Evolutionary conservation across 805 yeast genomes (phyloP).

Genomic region (Metschnikowia peoriensis): DNA sequence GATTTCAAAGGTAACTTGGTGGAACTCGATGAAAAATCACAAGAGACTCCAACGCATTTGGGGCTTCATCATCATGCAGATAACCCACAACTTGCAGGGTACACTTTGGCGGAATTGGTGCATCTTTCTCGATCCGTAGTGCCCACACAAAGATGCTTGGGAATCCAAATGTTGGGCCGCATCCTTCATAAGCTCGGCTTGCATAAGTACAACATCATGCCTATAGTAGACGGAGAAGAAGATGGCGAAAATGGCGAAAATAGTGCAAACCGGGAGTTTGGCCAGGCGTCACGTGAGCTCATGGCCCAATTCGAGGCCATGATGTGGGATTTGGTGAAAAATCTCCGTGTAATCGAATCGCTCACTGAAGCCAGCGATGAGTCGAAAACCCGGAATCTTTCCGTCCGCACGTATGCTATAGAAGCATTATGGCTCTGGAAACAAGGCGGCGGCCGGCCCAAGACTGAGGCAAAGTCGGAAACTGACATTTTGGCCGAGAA

Average conservation of each 20-base stretch:
- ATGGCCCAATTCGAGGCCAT: slow-evolving; percentile 46
- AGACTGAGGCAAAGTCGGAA: slow-evolving; percentile 18
- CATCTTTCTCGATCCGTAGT: slow-evolving; percentile 76
- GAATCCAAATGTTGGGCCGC: slow-evolving; percentile 85
- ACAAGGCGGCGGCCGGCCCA: slow-evolving; percentile 44
- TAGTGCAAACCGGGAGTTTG: slow-evolving; percentile 27
- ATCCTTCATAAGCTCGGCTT: slow-evolving; percentile 77
- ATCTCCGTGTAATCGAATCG: slow-evolving; percentile 61
- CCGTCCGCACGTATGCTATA: slow-evolving; percentile 77
- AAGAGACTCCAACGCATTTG: slow-evolving; percentile 47
- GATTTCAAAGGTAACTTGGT: slow-evolving; percentile 84
- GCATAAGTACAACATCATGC: slow-evolving; percentile 53
- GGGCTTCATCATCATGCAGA: slow-evolving; percentile 94
- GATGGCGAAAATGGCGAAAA: slow-evolving; percentile 29
- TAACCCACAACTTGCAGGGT: slow-evolving; percentile 88
- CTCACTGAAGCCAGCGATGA: slow-evolving; percentile 71
- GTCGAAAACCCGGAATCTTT: slow-evolving; percentile 55
- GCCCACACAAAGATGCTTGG: slow-evolving; percentile 82
- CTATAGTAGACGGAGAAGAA: slow-evolving; percentile 37
- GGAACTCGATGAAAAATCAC: slow-evolving; percentile 34
- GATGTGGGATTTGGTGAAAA: slow-evolving; percentile 71
- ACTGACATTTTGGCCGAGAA: slow-evolving; percentile 28
- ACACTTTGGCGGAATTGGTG: slow-evolving; percentile 78
- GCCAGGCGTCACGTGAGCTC: slow-evolving; percentile 34
- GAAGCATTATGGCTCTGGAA: slow-evolving; percentile 93